Percentiles rank a stretch among this genome's conserved stretches.
These are phyloP conservation scores for Cryomyces minteri DNA, from an alignment of 495 filamentous ascomycete genomes.

Conservation along the genomic window DNA sequence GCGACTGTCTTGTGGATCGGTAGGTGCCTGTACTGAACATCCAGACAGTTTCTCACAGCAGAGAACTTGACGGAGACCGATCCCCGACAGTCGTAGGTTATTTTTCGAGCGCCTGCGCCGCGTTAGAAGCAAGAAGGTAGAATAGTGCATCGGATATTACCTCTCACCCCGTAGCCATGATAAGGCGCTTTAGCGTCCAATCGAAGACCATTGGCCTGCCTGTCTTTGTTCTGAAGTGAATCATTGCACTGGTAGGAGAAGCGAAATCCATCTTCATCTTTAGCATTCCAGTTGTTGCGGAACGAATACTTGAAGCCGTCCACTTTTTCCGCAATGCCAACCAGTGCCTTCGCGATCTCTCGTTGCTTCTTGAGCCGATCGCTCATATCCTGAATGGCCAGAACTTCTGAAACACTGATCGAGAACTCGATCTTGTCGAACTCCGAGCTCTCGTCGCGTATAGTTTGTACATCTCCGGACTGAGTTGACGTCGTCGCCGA, in stretches of 20 bases:
- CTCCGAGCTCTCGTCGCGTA: too few relatives aligned
- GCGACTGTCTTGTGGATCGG: background rate
- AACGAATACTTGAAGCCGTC: constrained; percentile 12
- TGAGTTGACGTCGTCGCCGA: too few relatives aligned
- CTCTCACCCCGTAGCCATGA: too few relatives aligned
- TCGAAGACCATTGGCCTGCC: constrained; percentile 4
- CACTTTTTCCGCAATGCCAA: constrained; percentile 4
- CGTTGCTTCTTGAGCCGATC: constrained; percentile 1
- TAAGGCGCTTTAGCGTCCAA: too few relatives aligned
- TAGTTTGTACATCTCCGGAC: too few relatives aligned
- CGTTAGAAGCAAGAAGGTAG: background rate
- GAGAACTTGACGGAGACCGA: background rate
- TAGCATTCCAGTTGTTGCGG: constrained; percentile 6
- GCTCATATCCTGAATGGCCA: too few relatives aligned
- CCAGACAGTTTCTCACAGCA: background rate
- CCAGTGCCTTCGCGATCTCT: constrained; percentile 8
- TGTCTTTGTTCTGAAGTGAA: constrained; percentile 13
- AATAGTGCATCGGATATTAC: too few relatives aligned
- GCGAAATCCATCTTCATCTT: constrained; percentile 6
- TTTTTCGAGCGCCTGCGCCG: background rate
- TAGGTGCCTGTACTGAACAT: background rate
- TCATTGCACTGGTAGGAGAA: constrained; percentile 11
- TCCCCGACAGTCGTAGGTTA: background rate
- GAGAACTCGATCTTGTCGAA: too few relatives aligned
- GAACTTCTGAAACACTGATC: too few relatives aligned